Percentiles rank a stretch among this genome's conserved stretches.
phyloP scores from a whole-genome alignment of 192 early-diverging fungal species.

The Spizellomyces punctatus region DNA sequence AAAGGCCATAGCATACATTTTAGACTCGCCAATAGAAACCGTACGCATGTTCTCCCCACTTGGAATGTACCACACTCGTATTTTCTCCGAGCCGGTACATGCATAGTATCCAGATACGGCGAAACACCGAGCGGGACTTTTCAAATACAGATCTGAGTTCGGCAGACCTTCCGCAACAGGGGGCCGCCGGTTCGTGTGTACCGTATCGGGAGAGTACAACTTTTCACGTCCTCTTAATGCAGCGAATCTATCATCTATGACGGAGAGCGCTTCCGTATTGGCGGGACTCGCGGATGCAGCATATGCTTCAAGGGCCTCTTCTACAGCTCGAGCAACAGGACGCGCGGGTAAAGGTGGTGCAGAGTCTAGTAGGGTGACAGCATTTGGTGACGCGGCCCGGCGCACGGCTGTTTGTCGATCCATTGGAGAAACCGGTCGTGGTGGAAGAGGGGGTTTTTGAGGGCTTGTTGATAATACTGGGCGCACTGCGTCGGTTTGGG shows the following conservation, averaged over 20 bases:
- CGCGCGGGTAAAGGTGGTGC: constrained; percentile 22
- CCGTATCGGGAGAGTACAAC: constrained; percentile 29
- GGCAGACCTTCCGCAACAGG: constrained; percentile 51
- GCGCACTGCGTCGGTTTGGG: neutral
- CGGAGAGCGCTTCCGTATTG: neutral
- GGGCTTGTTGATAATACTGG: neutral
- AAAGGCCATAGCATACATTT: constrained; percentile 56
- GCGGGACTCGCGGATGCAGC: constrained; percentile 1
- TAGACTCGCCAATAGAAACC: constrained; percentile 51
- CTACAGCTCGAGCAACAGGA: constrained; percentile 16
- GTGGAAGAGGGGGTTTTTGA: constrained; percentile 25
- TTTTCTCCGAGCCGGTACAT: constrained; percentile 39
- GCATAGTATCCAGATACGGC: constrained; percentile 54
- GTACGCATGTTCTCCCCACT: constrained; percentile 51
- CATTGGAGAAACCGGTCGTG: constrained; percentile 20
- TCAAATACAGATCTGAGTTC: constrained; percentile 49
- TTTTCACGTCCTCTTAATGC: constrained; percentile 24
- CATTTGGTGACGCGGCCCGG: neutral
- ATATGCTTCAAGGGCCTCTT: constrained; percentile 16
- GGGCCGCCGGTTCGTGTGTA: constrained; percentile 57
- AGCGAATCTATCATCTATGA: constrained; percentile 15
- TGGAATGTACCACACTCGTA: constrained; percentile 43
- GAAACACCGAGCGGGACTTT: constrained; percentile 48
- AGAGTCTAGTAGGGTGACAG: neutral
- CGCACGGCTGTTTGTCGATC: neutral